Evolutionary conservation across 1,284 basidiomycete species (phyloP), one percentile per base, ranked within the genome.

Genomic region (Melampsora americana): DNA sequence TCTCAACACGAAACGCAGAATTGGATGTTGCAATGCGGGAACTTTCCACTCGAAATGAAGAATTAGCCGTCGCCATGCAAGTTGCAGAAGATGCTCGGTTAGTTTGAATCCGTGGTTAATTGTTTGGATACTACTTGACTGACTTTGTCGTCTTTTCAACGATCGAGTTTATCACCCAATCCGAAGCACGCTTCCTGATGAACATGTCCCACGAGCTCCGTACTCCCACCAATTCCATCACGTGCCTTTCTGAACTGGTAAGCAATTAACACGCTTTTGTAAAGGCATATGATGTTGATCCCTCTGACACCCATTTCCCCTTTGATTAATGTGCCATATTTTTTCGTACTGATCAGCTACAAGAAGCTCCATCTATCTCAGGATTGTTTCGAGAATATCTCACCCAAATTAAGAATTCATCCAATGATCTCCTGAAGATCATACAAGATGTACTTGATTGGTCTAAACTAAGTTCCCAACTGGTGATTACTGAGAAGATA

Each of bases 401-500:
- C 2, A 81, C 81, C 35, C 84, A 83, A 12, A 85, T 85, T 77
- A 81, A 80, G 20, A 80, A 81, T 6, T 83, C 83, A 39, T 84
- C 84, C 6, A 83, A 85, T 46, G 84, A 85, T 35, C 81, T 86
- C 0, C 82, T 85, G 32, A 83, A 83, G 4, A 80, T 86, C 46
- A 85, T 86, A 79, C 84, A 84, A 72, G 84, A 85, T 69, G 83
- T 85, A 32, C 80, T 85, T 32, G 85, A 85, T 78, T 83, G 84
- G 69, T 82, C 82, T 28, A 84, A 85, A 76, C 82, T 85, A 50
- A 84, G 85, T 77, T 81, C 82, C 9, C 82, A 83, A 60, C 83
- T 82, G 39, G 83, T 85, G 56, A 80, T 83, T 42, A 80, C 84
- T 20, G 85, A 85, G 65, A 79, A 81, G 26, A 82, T 83, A 12